Conservation (phyloP, 768 basidiomycete genomes). For the Agaricus sinodeliciosus region DNA sequence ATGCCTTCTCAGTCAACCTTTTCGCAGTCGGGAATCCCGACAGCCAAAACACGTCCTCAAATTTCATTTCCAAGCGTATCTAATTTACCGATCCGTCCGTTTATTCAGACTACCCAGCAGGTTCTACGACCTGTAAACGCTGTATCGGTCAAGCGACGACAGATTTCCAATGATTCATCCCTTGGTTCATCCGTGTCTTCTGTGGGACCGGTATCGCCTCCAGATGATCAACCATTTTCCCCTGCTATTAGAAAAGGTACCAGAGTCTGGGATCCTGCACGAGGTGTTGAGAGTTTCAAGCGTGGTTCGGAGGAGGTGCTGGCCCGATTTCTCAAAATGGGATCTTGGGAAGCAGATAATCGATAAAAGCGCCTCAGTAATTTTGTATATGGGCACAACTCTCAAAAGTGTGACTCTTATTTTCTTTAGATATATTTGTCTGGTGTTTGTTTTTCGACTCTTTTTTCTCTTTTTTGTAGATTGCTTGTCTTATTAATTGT, state of each 20-base stretch:
- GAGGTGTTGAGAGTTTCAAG: conserved; percentile 83
- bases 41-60: not conserved
- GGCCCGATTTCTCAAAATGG: conserved; percentile 74
- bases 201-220: conserved; percentile 43
- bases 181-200: conserved; percentile 51
- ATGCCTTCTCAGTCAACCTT: not conserved
- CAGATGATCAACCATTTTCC: conserved; percentile 29
- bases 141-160: conserved; percentile 25
- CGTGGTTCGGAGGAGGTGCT: conserved; percentile 84
- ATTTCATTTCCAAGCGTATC: conserved; percentile 10
- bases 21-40: not conserved
- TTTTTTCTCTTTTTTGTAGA: not conserved
- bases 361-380: conserved; percentile 19
- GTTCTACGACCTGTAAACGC: conserved; percentile 13
- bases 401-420: conserved; percentile 1
- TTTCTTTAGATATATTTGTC: not conserved
- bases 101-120: conserved; percentile 5
- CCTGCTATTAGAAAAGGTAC: conserved; percentile 37
- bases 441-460: conserved; percentile 1
- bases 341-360: conserved; percentile 51
- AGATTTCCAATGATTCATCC: conserved; percentile 45
- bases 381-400: not conserved
- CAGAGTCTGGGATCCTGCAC: conserved; percentile 81
- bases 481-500: not conserved
- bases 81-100: conserved; percentile 11